A percentile compares a stretch with the other conserved stretches of the same genome.
These are phyloP conservation scores for Sporothrix brunneoviolacea DNA, from an alignment of 2,329 filamentous ascomycete species.

Conservation along the genomic window DNA sequence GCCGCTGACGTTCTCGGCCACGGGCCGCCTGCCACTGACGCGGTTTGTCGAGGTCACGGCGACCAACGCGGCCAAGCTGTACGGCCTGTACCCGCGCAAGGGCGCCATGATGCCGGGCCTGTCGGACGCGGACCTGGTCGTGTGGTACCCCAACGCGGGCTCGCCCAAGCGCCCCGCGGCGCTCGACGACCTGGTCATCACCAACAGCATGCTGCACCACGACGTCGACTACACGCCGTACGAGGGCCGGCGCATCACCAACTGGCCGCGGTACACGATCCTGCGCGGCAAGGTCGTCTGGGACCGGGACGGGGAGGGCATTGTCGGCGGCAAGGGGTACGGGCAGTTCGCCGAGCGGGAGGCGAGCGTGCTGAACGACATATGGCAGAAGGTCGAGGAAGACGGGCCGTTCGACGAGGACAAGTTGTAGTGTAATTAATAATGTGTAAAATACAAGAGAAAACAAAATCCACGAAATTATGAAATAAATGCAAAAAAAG, in stretches of 20 bases:
- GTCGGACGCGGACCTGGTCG: constrained; percentile 49
- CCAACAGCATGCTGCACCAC: constrained; percentile 52
- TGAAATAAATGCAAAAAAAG: no score
- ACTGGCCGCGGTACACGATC: constrained; percentile 58
- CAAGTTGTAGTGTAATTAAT: constrained; percentile 14
- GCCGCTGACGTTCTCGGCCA: constrained; percentile 33
- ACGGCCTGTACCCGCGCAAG: constrained; percentile 47
- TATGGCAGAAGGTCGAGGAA: constrained; percentile 19
- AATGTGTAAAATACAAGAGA: neutral
- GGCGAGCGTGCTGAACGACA: constrained; percentile 18
- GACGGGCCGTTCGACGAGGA: constrained; percentile 19
- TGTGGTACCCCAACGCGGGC: constrained; percentile 44
- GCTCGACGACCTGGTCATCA: constrained; percentile 31
- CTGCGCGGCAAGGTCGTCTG: constrained; percentile 52
- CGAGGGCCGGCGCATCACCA: constrained; percentile 47
- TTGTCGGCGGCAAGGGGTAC: constrained; percentile 41
- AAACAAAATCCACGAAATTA: neutral
- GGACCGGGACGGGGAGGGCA: constrained; percentile 46
- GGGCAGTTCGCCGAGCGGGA: constrained; percentile 42
- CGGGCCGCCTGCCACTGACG: constrained; percentile 25
- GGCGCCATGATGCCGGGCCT: constrained; percentile 43
- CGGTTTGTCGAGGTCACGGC: constrained; percentile 49
- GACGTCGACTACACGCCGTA: constrained; percentile 58
- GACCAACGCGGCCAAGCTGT: constrained; percentile 51
- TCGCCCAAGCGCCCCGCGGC: constrained; percentile 16